Percentiles rank a stretch among this genome's conserved stretches.
These are phyloP conservation scores for Eimeria necatrix DNA, from an alignment of 169 alveolate genomes.

Conservation along the genomic window DNA sequence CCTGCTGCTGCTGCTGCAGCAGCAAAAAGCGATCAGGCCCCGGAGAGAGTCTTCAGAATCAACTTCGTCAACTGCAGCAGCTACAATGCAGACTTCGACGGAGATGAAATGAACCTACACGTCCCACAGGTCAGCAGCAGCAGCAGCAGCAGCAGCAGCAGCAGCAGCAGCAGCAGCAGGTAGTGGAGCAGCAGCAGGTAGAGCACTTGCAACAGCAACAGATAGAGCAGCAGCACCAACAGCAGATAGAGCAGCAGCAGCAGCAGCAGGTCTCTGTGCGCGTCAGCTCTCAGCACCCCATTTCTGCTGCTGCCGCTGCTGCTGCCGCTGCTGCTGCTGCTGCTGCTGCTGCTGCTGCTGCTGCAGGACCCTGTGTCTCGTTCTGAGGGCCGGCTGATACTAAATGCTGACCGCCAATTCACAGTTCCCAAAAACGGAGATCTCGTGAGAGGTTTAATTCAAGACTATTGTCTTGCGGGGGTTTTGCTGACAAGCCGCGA, in stretches of 20 bases:
- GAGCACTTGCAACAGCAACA: background rate
- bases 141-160: background rate
- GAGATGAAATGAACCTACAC: slow-evolving; percentile 99
- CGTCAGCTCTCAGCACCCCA: no score
- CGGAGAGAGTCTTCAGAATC: slow-evolving; percentile 97
- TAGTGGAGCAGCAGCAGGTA: background rate
- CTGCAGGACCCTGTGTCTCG: slow-evolving; percentile 95
- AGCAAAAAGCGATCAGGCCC: background rate
- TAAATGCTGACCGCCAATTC: slow-evolving; percentile 97
- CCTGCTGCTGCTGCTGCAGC: slow-evolving; percentile 23
- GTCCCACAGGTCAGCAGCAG: slow-evolving; percentile 90
- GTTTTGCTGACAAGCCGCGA: slow-evolving; percentile 96
- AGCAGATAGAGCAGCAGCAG: background rate
- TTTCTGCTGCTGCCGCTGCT: background rate
- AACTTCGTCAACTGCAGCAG: slow-evolving; percentile 99
- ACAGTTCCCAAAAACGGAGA: slow-evolving; percentile 98
- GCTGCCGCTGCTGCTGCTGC: background rate
- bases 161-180: background rate
- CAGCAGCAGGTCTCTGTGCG: background rate
- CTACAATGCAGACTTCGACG: slow-evolving; percentile 99
- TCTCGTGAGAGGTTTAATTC: slow-evolving; percentile 98
- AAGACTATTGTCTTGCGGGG: slow-evolving; percentile 97
- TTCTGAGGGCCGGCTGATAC: slow-evolving; percentile 97
- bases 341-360: background rate
- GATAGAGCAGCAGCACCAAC: background rate